Percentiles rank a stretch among this genome's conserved stretches.
Conservation (phyloP, 1,284 basidiomycete genomes). For the Agroathelia rolfsii region DNA sequence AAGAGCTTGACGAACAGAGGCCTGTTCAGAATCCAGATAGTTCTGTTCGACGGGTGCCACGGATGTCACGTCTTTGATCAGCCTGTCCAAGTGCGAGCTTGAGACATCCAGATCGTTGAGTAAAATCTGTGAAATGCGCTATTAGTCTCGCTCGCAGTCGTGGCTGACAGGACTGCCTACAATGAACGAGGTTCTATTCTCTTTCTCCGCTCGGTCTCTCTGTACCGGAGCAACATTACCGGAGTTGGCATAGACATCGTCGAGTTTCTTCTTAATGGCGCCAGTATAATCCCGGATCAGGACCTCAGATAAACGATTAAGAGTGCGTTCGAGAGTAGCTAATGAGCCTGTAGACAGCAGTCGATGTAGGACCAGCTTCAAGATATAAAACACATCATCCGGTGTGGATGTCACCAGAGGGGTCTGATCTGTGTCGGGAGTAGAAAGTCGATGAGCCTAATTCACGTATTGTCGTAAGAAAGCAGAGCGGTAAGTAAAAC, state of each 20-base stretch:
- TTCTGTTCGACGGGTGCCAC: constrained; percentile 54
- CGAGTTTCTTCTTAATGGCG: constrained; percentile 74
- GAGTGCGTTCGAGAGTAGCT: constrained; percentile 44
- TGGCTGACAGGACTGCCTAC: too few relatives aligned
- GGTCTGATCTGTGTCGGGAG: constrained; percentile 54
- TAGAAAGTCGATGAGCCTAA: constrained; percentile 65
- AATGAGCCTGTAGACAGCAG: constrained; percentile 68
- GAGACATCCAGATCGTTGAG: constrained; percentile 88
- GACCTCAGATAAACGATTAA: constrained; percentile 56
- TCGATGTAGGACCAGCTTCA: constrained; percentile 74
- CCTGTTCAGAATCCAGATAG: constrained; percentile 56
- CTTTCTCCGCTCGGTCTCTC: constrained; percentile 68
- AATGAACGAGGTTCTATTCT: constrained; percentile 70
- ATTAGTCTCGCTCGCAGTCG: too few relatives aligned
- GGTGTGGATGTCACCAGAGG: constrained; percentile 65
- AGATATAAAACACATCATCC: constrained; percentile 90
- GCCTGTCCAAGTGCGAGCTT: constrained; percentile 74
- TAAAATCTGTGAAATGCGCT: constrained; percentile 44
- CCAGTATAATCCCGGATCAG: constrained; percentile 76
- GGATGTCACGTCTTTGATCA: constrained; percentile 60
- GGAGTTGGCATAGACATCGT: constrained; percentile 68
- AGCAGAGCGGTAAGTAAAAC: constrained; percentile 1
- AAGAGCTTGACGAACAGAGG: constrained; percentile 35
- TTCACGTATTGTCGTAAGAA: constrained; percentile 4
- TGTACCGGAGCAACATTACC: constrained; percentile 33